Base-by-base conservation (phyloP, 2,329 filamentous ascomycete species). In the Epichloe gansuensis region DNA sequence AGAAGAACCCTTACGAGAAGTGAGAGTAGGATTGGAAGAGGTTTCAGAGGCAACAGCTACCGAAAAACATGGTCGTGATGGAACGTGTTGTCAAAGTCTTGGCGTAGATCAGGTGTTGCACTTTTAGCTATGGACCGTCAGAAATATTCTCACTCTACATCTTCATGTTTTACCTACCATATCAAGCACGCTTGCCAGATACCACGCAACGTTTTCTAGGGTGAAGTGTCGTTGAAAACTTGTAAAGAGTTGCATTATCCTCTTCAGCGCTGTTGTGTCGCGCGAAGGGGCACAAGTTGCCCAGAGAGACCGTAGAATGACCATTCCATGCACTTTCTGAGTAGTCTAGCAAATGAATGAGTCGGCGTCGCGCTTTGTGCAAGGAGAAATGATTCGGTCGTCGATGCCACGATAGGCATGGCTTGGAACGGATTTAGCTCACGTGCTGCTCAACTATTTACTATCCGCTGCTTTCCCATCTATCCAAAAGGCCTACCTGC, bases 171-270 rank as follows among this genome's bases (percentile, higher is more conserved):
- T 23, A 68, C 75, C 62, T 59, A 77, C 75, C 35, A 91, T 75
- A 58, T 96, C 91, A 0, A 97, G 75, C 34, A 85, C 82, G 62
- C 90, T 83, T 0, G 88, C 86, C 41, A 96, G 78, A 69, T 94
- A 95, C 66, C 81, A 95, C 1, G 89, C 91, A 2, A 86, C 77
- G 59, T 95, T 91, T 55, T 2, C 17, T 21, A 21, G 17, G 87
- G 87, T 0, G 86, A 87, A 0, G 83, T 74, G 3, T 71, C 80
- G 64, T 91, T 91, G 72, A 91, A 91, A 46, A 89, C 69, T 31
- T 83, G 75, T 47, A 88, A 78, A 91, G 67, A 0, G 84, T 83
- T 2, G 70, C 62, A 9, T 37, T 39, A 2, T 75, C 65, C 17
- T 77, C 69, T 1, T 62, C 59, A 5, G 48, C 25, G 13, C 60